phyloP scores from a whole-genome alignment of 768 basidiomycete genomes.

The Podaxis sp. region DNA sequence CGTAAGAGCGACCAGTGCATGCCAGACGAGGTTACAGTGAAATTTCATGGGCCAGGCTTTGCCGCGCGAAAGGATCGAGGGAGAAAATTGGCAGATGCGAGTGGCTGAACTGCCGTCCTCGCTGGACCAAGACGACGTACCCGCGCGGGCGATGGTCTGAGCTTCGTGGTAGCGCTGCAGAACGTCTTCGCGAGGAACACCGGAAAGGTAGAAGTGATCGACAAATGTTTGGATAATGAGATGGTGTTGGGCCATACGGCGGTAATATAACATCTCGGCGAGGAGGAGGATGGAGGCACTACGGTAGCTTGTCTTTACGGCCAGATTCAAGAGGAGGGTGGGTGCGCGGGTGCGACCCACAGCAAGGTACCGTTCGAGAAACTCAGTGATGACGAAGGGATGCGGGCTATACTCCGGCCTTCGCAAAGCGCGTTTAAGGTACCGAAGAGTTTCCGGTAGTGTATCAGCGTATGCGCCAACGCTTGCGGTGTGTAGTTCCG shows the following conservation, averaged over 20 bases:
- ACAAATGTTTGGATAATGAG: constrained; percentile 46
- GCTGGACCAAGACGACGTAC: too few relatives aligned
- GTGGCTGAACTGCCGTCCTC: constrained; percentile 9
- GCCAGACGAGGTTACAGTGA: constrained; percentile 42
- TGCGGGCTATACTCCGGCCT: constrained; percentile 21
- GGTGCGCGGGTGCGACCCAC: constrained; percentile 35
- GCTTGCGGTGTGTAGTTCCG: background rate
- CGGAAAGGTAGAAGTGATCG: constrained; percentile 50
- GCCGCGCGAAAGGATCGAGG: constrained; percentile 13
- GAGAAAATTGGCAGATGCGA: constrained; percentile 15
- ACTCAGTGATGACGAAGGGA: constrained; percentile 29
- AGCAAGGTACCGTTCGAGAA: constrained; percentile 34
- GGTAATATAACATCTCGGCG: constrained; percentile 46
- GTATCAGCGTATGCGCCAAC: background rate
- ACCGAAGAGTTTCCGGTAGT: constrained; percentile 19
- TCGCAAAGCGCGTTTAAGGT: constrained; percentile 23
- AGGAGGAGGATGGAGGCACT: constrained; percentile 31
- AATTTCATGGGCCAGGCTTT: constrained; percentile 35
- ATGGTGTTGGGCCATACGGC: constrained; percentile 23
- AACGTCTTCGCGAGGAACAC: constrained; percentile 47
- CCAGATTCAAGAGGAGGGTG: constrained; percentile 31
- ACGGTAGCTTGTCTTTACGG: constrained; percentile 22
- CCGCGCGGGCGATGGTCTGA: background rate
- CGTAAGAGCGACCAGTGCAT: constrained; percentile 30
- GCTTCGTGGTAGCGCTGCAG: constrained; percentile 20